phyloP scores from a whole-genome alignment of 768 basidiomycete genomes.

The Pisolithus microcarpus region DNA sequence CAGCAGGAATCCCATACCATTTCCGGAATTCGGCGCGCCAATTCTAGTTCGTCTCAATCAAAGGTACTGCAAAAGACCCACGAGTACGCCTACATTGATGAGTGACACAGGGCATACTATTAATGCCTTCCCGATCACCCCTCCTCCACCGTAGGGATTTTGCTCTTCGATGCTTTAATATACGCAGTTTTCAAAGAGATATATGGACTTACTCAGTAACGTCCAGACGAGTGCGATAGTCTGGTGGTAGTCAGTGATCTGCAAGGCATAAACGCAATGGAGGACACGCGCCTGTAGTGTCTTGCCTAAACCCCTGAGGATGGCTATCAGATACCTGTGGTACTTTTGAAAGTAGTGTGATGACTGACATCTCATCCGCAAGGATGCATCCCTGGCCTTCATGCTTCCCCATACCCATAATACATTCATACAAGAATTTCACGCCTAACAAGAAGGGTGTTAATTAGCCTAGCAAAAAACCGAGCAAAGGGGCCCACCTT shows the following conservation, averaged over 20 bases:
- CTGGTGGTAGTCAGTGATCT: slow-evolving; percentile 20
- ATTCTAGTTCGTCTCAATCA: slow-evolving; percentile 44
- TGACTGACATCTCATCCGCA: slow-evolving; percentile 84
- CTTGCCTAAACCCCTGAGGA: slow-evolving; percentile 90
- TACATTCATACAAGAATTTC: slow-evolving; percentile 89
- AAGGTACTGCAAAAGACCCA: neutral
- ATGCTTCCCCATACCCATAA: slow-evolving; percentile 89
- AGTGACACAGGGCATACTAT: slow-evolving; percentile 94
- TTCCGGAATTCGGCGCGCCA: slow-evolving; percentile 96
- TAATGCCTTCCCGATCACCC: slow-evolving; percentile 70
- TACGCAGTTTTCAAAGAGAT: neutral
- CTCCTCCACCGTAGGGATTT: slow-evolving; percentile 61
- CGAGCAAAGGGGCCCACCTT: slow-evolving; percentile 44
- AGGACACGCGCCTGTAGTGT: slow-evolving; percentile 58
- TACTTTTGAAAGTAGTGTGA: neutral
- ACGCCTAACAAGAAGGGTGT: slow-evolving; percentile 41
- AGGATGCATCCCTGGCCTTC: slow-evolving; percentile 93
- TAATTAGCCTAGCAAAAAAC: neutral
- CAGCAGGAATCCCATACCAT: slow-evolving; percentile 53
- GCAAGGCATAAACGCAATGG: neutral
- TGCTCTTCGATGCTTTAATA: slow-evolving; percentile 49
- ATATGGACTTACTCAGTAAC: slow-evolving; percentile 60
- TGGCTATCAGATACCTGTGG: slow-evolving; percentile 7
- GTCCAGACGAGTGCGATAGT: slow-evolving; percentile 94
- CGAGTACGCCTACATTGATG: slow-evolving; percentile 52